These are phyloP conservation scores for Pezicula radicicola DNA, from an alignment of 2,329 filamentous ascomycete species.

Conservation along the genomic window DNA sequence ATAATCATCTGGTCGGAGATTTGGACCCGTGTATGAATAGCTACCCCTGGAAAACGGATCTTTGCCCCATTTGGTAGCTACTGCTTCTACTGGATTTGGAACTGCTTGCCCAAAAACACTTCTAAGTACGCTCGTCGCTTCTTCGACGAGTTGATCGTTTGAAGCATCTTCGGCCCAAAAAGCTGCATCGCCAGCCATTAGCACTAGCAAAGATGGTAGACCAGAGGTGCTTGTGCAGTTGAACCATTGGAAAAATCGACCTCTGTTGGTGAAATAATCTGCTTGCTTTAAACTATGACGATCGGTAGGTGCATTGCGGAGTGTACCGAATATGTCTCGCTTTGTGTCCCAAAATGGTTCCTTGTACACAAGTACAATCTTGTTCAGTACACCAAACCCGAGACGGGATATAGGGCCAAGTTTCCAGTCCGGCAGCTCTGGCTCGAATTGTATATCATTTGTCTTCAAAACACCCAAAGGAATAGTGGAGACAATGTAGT, in stretches of 20 bases:
- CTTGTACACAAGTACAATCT: slow-evolving; percentile 88
- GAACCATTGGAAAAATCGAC: slow-evolving; percentile 98
- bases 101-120: slow-evolving; percentile 71
- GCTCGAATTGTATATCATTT: slow-evolving; percentile 79
- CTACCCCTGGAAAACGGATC: slow-evolving; percentile 91
- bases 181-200: slow-evolving; percentile 95
- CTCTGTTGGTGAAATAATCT: slow-evolving; percentile 75
- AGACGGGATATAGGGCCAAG: slow-evolving; percentile 74
- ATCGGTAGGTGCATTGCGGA: slow-evolving; percentile 66
- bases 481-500: slow-evolving; percentile 85
- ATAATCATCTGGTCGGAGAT: slow-evolving; percentile 83
- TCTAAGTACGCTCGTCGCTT: slow-evolving; percentile 76
- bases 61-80: slow-evolving; percentile 89
- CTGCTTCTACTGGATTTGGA: slow-evolving; percentile 76
- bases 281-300: slow-evolving; percentile 70
- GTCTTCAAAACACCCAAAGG: slow-evolving; percentile 90
- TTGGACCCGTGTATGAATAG: slow-evolving; percentile 88
- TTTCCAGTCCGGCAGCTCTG: slow-evolving; percentile 87
- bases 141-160: slow-evolving; percentile 72
- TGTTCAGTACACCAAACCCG: slow-evolving; percentile 93
- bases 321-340: slow-evolving; percentile 89
- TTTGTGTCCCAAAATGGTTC: slow-evolving; percentile 86
- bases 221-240: slow-evolving; percentile 90
- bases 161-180: slow-evolving; percentile 78
- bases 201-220: slow-evolving; percentile 79